Evolutionary conservation across 1,284 basidiomycete species (phyloP).

Genomic region (Cystobasidium sp.): DNA sequence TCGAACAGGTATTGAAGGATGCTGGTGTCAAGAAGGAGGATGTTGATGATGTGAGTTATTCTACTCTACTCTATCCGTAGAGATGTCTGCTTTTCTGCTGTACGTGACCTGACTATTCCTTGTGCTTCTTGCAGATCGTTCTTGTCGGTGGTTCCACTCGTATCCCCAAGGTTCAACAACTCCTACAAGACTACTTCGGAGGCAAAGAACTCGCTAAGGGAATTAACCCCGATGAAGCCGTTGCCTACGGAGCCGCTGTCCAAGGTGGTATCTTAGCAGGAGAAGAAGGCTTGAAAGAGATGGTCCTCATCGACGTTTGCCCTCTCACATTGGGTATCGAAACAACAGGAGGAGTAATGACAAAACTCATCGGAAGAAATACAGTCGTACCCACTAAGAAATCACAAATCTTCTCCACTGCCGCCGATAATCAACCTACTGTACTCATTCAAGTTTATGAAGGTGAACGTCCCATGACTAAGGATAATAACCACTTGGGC

Average conservation of each 20-base stretch:
- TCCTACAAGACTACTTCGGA: conserved; percentile 88
- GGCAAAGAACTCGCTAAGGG: conserved; percentile 73
- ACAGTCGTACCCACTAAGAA: conserved; percentile 99
- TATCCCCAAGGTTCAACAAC: conserved; percentile 97
- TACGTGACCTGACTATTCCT: conserved; percentile 12
- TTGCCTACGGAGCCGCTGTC: conserved; percentile 95
- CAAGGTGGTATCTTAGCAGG: conserved; percentile 98
- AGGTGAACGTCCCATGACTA: conserved; percentile 98
- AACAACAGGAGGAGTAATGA: conserved; percentile 94
- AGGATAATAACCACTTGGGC: conserved; percentile 99
- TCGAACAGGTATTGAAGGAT: conserved; percentile 98
- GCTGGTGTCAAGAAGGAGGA: conserved; percentile 97
- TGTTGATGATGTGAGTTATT: conserved; percentile 73
- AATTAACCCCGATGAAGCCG: conserved; percentile 99
- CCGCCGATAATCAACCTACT: conserved; percentile 98
- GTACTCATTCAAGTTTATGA: conserved; percentile 99
- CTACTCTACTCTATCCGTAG: conserved; percentile 44
- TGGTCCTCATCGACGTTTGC: conserved; percentile 94
- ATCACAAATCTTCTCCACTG: conserved; percentile 98
- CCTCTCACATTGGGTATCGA: conserved; percentile 97
- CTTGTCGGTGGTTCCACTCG: conserved; percentile 97
- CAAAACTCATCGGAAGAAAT: conserved; percentile 74
- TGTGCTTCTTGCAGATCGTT: conserved; percentile 55
- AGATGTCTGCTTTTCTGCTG: neutral
- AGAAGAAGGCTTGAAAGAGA: conserved; percentile 95